Percentiles rank a stretch among this genome's conserved stretches.
These are phyloP conservation scores for Penicillium chermesinum DNA, from an alignment of 495 filamentous ascomycete species.

Conservation along the genomic window DNA sequence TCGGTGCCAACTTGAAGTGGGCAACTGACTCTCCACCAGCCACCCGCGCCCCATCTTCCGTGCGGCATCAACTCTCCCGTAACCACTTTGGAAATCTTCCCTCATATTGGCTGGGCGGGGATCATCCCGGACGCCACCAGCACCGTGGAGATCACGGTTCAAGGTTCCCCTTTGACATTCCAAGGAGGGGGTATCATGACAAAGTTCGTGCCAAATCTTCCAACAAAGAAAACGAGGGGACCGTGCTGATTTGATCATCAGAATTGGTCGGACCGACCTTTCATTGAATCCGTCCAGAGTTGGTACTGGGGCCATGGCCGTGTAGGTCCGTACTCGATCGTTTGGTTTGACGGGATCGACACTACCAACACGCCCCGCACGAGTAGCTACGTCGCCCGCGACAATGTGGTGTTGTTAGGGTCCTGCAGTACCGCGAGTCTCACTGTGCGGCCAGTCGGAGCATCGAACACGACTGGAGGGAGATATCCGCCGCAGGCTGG, in stretches of 20 bases:
- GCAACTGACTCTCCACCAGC: background rate
- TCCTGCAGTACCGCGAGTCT: constrained; percentile 14
- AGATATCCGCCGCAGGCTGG: constrained; percentile 18
- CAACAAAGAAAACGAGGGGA: constrained; percentile 13
- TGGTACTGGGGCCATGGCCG: constrained; percentile 42
- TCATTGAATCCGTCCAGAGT: constrained; percentile 15
- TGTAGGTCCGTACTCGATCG: constrained; percentile 33
- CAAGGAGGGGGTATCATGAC: constrained; percentile 39
- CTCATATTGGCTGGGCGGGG: constrained; percentile 34
- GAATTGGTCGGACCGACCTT: constrained; percentile 30
- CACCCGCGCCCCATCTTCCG: constrained; percentile 11
- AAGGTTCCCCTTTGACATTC: constrained; percentile 25
- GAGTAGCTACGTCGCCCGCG: constrained; percentile 27
- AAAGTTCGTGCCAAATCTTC: constrained; percentile 36
- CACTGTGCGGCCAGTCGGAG: constrained; percentile 13
- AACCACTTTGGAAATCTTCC: constrained; percentile 18
- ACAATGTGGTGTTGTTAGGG: constrained; percentile 16
- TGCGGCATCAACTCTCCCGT: constrained; percentile 11
- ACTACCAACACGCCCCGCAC: constrained; percentile 19
- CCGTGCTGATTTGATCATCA: constrained; percentile 29
- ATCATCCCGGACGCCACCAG: constrained; percentile 29
- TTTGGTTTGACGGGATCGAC: constrained; percentile 35
- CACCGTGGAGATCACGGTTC: constrained; percentile 24
- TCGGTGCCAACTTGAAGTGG: too few relatives aligned
- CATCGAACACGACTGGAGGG: constrained; percentile 7